phyloP scores from a whole-genome alignment of 257 asterid species.

The Leonotis leonurus region DNA sequence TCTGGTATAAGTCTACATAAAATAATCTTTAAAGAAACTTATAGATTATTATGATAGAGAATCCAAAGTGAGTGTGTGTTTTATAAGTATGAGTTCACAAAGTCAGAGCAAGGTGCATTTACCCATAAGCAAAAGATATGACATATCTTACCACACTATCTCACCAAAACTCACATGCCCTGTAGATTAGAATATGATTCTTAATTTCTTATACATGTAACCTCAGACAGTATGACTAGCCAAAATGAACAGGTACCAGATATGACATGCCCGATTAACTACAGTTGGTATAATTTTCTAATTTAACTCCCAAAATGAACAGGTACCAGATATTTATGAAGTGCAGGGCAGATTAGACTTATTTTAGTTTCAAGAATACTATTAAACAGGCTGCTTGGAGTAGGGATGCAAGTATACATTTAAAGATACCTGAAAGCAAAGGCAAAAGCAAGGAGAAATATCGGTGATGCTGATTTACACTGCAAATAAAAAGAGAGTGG shows the following conservation, averaged over 20 bases:
- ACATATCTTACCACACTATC: background rate
- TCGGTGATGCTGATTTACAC: constrained; percentile 97
- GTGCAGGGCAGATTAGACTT: background rate
- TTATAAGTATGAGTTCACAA: background rate
- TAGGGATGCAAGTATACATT: constrained; percentile 1
- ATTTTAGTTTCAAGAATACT: background rate
- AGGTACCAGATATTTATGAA: background rate
- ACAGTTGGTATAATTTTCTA: background rate
- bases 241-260: too few species aligned
- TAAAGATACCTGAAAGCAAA: constrained; percentile 82
- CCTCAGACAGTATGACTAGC: background rate
- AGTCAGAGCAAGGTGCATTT: background rate
- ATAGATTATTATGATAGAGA: background rate
- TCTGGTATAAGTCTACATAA: background rate
- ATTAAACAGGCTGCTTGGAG: background rate
- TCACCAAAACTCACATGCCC: background rate
- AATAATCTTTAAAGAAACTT: background rate
- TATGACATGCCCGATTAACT: too few species aligned
- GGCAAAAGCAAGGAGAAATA: constrained; percentile 88
- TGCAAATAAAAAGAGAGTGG: constrained; percentile 30
- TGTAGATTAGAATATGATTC: background rate
- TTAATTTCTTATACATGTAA: background rate
- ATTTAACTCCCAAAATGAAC: background rate
- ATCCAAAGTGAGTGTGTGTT: background rate
- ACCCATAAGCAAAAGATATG: constrained; percentile 3